These are phyloP conservation scores for Fusarium tupiense DNA, from an alignment of 2,329 filamentous ascomycete genomes.

Conservation along the genomic window DNA sequence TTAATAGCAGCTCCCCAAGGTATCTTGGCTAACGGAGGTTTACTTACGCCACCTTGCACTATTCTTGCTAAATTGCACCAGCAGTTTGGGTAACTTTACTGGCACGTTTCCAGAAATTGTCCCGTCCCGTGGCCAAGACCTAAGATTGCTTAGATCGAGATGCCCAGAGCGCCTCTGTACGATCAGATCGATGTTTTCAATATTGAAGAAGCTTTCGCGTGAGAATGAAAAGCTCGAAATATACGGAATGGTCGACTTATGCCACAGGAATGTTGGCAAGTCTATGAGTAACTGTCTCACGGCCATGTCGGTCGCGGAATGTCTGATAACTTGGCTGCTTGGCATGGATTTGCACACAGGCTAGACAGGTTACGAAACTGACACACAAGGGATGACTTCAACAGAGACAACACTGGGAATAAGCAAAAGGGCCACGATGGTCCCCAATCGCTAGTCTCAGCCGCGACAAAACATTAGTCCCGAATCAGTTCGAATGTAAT, in stretches of 20 bases:
- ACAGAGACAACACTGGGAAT: slow-evolving; percentile 5
- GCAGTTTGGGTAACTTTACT: neutral
- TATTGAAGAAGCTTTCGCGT: neutral
- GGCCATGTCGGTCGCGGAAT: slow-evolving; percentile 19
- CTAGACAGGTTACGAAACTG: slow-evolving; percentile 22
- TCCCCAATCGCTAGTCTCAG: slow-evolving; percentile 5
- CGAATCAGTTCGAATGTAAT: neutral
- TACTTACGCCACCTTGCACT: slow-evolving; percentile 20
- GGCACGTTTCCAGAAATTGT: slow-evolving; percentile 9
- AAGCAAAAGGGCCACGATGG: slow-evolving; percentile 8
- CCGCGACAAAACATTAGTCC: neutral
- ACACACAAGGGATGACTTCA: slow-evolving; percentile 25
- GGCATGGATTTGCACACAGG: slow-evolving; percentile 13
- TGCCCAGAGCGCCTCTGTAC: neutral
- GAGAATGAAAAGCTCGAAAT: slow-evolving; percentile 4
- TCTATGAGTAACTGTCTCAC: slow-evolving; percentile 6
- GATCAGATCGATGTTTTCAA: slow-evolving; percentile 12
- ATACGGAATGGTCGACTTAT: slow-evolving; percentile 15
- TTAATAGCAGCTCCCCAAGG: slow-evolving; percentile 4
- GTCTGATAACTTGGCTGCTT: slow-evolving; percentile 15
- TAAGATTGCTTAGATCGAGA: slow-evolving; percentile 9
- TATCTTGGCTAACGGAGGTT: neutral
- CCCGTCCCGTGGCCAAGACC: slow-evolving; percentile 5
- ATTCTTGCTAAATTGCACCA: slow-evolving; percentile 7
- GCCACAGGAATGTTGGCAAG: slow-evolving; percentile 4